Evolutionary conservation across 108 stramenopile species (phyloP).

Genomic region (Cyclotella baltica): DNA sequence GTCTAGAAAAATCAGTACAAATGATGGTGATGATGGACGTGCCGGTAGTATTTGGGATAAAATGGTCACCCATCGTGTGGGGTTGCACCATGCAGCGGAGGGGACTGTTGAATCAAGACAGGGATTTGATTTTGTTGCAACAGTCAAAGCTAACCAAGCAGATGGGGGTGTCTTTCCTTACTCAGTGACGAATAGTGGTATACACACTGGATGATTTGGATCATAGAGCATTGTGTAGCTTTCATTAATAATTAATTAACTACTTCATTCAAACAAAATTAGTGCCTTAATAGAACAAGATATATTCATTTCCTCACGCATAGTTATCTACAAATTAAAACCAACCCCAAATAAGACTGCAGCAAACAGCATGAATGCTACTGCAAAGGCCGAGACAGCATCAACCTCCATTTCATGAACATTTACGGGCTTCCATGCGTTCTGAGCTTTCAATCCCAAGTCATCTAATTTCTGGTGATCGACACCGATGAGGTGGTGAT

Average conservation of each 20-base stretch:
- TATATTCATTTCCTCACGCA: background rate
- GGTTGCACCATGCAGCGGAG: conserved; percentile 42
- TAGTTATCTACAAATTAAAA: background rate
- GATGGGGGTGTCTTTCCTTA: conserved; percentile 36
- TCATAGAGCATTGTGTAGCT: background rate
- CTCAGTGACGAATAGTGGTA: conserved; percentile 35
- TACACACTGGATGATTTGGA: conserved; percentile 18
- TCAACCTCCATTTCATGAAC: conserved; percentile 47
- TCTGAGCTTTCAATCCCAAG: conserved; percentile 36
- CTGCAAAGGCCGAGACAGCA: conserved; percentile 19
- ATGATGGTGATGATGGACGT: conserved; percentile 4
- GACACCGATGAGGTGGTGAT: conserved; percentile 39
- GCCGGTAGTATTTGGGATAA: conserved; percentile 46
- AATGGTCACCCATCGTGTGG: conserved; percentile 48
- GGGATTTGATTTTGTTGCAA: conserved; percentile 50
- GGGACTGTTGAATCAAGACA: conserved; percentile 36
- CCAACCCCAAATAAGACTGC: conserved; percentile 25
- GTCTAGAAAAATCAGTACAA: background rate
- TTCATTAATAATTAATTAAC: background rate
- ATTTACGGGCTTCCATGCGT: conserved; percentile 43
- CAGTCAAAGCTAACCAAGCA: conserved; percentile 11
- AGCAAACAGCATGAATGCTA: conserved; percentile 19
- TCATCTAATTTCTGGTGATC: conserved; percentile 45
- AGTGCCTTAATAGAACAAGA: too few species aligned
- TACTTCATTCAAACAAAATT: background rate